Conservation (phyloP, 1,284 basidiomycete genomes). For the Cerrena zonata region DNA sequence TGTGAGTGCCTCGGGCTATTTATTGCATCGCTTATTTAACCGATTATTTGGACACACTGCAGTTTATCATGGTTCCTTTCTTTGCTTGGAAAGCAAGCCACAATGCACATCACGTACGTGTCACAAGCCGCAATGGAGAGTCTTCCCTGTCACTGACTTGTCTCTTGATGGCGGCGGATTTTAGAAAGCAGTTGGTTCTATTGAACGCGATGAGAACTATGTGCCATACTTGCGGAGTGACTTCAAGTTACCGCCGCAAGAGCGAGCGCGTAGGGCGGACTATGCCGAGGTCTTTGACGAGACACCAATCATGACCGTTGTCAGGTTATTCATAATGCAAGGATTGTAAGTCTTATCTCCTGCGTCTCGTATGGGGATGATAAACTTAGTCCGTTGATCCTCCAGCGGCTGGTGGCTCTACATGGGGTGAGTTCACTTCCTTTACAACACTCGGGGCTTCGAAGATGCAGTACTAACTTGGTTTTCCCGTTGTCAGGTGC, state of each 20-base stretch:
- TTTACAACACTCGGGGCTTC: neutral
- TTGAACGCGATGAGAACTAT: slow-evolving; percentile 55
- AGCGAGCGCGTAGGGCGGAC: slow-evolving; percentile 36
- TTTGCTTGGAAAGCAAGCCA: slow-evolving; percentile 55
- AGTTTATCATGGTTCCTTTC: slow-evolving; percentile 52
- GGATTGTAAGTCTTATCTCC: slow-evolving; percentile 31
- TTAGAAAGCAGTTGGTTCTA: slow-evolving; percentile 48
- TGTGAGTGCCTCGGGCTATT: slow-evolving; percentile 24
- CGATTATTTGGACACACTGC: slow-evolving; percentile 4
- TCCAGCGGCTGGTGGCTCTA: slow-evolving; percentile 69
- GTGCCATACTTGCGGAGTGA: slow-evolving; percentile 46
- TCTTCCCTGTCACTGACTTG: neutral
- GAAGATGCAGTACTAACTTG: slow-evolving; percentile 3
- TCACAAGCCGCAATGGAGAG: neutral
- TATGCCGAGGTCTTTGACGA: slow-evolving; percentile 61
- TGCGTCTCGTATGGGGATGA: neutral
- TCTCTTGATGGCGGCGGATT: neutral
- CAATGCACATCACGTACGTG: slow-evolving; percentile 45
- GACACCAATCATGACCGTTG: slow-evolving; percentile 68
- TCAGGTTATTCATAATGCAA: slow-evolving; percentile 65
- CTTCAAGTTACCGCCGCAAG: slow-evolving; percentile 39
- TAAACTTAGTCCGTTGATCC: neutral
- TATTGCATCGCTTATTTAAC: slow-evolving; percentile 2
- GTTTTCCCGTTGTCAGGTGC: slow-evolving; percentile 24
- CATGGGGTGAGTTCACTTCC: slow-evolving; percentile 50